A percentile compares a stretch with the other conserved stretches of the same genome.
phyloP scores from a whole-genome alignment of 2,329 filamentous ascomycete genomes.

The Penicillium fuscoglaucum region DNA sequence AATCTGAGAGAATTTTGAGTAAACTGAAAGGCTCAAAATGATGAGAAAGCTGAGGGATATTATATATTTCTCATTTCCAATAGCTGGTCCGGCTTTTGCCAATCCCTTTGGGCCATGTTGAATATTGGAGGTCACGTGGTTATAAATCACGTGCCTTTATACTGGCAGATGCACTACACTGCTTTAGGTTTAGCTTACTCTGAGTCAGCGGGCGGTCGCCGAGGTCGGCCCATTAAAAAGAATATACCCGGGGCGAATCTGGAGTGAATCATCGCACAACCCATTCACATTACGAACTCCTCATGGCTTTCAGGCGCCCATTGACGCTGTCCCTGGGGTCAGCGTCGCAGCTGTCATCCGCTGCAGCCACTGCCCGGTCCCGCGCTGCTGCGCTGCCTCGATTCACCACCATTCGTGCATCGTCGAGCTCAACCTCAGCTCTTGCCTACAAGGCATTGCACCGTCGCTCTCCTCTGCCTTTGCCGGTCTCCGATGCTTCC shows the following conservation, averaged over 20 bases:
- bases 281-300: slow-evolving; percentile 17
- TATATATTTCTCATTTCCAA: neutral
- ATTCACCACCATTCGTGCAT: slow-evolving; percentile 35
- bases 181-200: neutral
- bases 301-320: slow-evolving; percentile 43
- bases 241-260: slow-evolving; percentile 24
- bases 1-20: neutral
- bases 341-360: slow-evolving; percentile 31
- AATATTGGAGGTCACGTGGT: neutral
- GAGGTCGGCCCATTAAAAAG: slow-evolving; percentile 38
- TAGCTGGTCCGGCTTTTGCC: neutral
- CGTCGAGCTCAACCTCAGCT: slow-evolving; percentile 75
- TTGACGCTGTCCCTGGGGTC: slow-evolving; percentile 38
- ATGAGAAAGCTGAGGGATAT: neutral
- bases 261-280: slow-evolving; percentile 30
- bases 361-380: slow-evolving; percentile 29
- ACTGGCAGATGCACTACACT: neutral
- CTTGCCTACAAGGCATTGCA: slow-evolving; percentile 97
- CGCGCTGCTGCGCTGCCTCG: slow-evolving; percentile 31
- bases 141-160: slow-evolving; percentile 9
- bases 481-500: slow-evolving; percentile 72
- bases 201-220: slow-evolving; percentile 37
- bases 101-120: neutral
- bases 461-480: slow-evolving; percentile 80
- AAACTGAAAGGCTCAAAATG: neutral